Conservation (phyloP, 2,329 filamentous ascomycete genomes). For the Pyrenochaeta sp. region DNA sequence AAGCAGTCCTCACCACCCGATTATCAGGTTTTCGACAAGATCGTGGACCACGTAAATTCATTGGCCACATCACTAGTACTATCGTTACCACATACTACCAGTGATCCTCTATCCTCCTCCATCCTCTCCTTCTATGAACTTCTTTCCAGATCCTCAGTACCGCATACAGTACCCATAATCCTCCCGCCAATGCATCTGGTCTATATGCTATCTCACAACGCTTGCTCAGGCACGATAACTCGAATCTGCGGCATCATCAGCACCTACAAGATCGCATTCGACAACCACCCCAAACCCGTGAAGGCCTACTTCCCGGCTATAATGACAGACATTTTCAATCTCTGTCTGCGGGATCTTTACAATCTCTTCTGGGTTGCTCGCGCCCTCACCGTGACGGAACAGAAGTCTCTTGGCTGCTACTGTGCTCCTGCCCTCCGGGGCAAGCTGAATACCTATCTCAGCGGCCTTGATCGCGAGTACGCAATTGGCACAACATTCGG, state of each 20-base stretch:
- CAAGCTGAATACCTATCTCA: slow-evolving; percentile 52
- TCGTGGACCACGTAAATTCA: slow-evolving; percentile 40
- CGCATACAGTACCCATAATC: slow-evolving; percentile 64
- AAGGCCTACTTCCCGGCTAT: slow-evolving; percentile 41
- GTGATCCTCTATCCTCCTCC: slow-evolving; percentile 56
- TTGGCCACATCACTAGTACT: slow-evolving; percentile 41
- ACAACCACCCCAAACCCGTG: slow-evolving; percentile 62
- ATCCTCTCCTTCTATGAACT: slow-evolving; percentile 74
- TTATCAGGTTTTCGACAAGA: slow-evolving; percentile 43
- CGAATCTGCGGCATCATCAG: slow-evolving; percentile 74
- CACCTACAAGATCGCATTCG: slow-evolving; percentile 76
- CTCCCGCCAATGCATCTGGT: slow-evolving; percentile 72
- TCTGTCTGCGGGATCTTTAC: slow-evolving; percentile 85
- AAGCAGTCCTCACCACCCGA: slow-evolving; percentile 47
- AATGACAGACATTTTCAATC: slow-evolving; percentile 71
- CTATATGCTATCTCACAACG: slow-evolving; percentile 74
- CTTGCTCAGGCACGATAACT: slow-evolving; percentile 69
- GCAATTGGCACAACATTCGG: slow-evolving; percentile 54
- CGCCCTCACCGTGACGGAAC: slow-evolving; percentile 70
- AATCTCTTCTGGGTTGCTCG: slow-evolving; percentile 82
- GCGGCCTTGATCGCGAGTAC: slow-evolving; percentile 48
- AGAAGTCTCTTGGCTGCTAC: slow-evolving; percentile 64
- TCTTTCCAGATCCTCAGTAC: slow-evolving; percentile 52
- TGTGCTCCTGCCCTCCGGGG: slow-evolving; percentile 56
- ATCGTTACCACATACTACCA: slow-evolving; percentile 29